Percentiles rank a stretch among this genome's conserved stretches.
Evolutionary conservation across 2,329 filamentous ascomycete genomes (phyloP).

Genomic region (Epichloe aotearoae): DNA sequence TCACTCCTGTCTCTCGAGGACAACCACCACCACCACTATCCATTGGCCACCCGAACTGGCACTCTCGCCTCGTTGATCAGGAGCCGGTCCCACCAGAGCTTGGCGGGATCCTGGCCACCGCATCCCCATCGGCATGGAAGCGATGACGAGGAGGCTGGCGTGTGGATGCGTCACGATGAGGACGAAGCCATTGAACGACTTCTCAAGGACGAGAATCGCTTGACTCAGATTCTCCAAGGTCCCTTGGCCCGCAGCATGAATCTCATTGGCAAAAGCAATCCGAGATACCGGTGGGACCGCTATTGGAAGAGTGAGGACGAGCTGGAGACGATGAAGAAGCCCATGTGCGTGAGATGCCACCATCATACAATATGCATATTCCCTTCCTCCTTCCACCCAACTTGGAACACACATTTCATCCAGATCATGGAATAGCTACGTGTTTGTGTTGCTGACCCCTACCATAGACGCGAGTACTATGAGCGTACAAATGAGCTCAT

Average conservation of each 20-base stretch:
- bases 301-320: constrained; percentile 78
- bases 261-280: constrained; percentile 79
- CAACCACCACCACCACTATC: constrained; percentile 15
- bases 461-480: constrained; percentile 60
- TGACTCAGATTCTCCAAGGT: constrained; percentile 46
- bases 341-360: constrained; percentile 35
- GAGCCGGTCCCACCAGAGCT: constrained; percentile 23
- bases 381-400: neutral
- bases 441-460: neutral
- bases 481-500: constrained; percentile 79
- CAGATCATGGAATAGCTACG: neutral
- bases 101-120: constrained; percentile 15
- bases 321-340: constrained; percentile 55
- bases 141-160: constrained; percentile 21
- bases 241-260: constrained; percentile 70
- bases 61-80: constrained; percentile 25
- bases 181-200: constrained; percentile 33
- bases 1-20: constrained; percentile 22
- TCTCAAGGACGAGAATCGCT: constrained; percentile 41
- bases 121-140: constrained; percentile 9
- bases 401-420: neutral
- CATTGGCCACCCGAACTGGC: constrained; percentile 23
- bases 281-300: constrained; percentile 70
- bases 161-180: constrained; percentile 14
- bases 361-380: neutral